Base-by-base conservation (phyloP, 1,284 basidiomycete genomes). In the Volvariella surrecta region DNA sequence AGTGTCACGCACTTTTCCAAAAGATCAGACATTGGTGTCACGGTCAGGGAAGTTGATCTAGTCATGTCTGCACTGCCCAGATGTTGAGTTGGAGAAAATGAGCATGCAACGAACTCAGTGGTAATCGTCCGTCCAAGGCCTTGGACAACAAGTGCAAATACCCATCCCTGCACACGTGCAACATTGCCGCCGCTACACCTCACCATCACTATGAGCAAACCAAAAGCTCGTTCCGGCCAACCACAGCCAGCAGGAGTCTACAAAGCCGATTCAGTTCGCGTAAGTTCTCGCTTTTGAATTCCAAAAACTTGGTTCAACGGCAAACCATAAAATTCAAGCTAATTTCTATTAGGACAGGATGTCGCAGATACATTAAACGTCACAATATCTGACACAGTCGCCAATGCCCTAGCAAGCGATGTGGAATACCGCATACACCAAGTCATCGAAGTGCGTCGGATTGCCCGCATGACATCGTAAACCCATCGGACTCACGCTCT, bases 401-500 rank as follows among this genome's bases (percentile, higher is more conserved):
- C 92, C 1, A 80, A 82, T 15, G 76, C 89, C 0, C 73, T 99
- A 13, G 93, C 95, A 2, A 91, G 89, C 49, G 96, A 99, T 67
- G 91, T 98, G 34, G 95, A 99, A 61, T 97, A 98, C 64, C 75
- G 96, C 46, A 79, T 98, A 57, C 92, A 95, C 59, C 89, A 95
- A 59, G 81, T 95, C 37, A 77, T 94, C 48, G 89, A 96, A 73
- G 89, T 89, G 50, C 47, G 66, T 55, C 22, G 24, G n/a, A n/a
- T n/a, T n/a, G n/a, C n/a, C n/a, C n/a, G n/a, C n/a, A n/a, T n/a
- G n/a, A n/a, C n/a, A n/a, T n/a, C n/a, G n/a, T n/a, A n/a, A n/a
- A n/a, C n/a, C n/a, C n/a, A n/a, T 39, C 21, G 38, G 19, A 4
- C 7, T 39, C 10, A 18, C 8, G 19, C 7, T 19, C 15, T 20